phyloP scores from a whole-genome alignment of 306 rosid species.

The Sesbania bispinosa region DNA sequence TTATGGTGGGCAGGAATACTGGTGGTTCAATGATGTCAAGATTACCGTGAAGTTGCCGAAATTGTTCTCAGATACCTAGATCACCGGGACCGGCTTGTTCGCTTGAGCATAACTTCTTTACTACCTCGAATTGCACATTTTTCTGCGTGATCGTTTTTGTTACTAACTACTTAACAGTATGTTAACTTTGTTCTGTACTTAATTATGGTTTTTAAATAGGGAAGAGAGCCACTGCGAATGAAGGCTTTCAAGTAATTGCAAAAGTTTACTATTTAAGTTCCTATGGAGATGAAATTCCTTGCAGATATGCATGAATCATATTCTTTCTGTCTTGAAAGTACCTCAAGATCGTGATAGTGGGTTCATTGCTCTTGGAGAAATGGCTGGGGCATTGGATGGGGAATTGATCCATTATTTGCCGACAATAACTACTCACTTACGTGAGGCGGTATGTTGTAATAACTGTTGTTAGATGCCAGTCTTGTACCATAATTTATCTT shows the following conservation, averaged over 20 bases:
- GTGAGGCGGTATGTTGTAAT: constrained; percentile 77
- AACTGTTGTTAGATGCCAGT: constrained; percentile 12
- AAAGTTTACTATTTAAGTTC: constrained; percentile 17
- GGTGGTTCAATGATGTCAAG: constrained; percentile 99
- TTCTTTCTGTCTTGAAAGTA: constrained; percentile 81
- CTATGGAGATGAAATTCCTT: constrained; percentile 35
- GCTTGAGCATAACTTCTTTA: constrained; percentile 92
- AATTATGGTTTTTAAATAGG: constrained; percentile 18
- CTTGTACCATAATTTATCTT: constrained; percentile 12
- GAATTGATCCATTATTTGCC: constrained; percentile 88
- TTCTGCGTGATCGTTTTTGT: constrained; percentile 95
- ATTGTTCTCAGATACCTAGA: constrained; percentile 94
- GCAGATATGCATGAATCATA: constrained; percentile 99
- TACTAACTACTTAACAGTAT: constrained; percentile 83
- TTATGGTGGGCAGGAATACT: constrained; percentile 68
- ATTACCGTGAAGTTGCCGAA: constrained; percentile 94
- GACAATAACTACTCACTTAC: constrained; percentile 76
- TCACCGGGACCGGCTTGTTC: constrained; percentile 94
- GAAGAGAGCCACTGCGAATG: constrained; percentile 6
- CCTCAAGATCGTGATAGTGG: constrained; percentile 99
- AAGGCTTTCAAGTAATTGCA: not conserved
- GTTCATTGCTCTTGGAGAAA: constrained; percentile 98
- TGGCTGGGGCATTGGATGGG: constrained; percentile 98
- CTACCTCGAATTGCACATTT: constrained; percentile 96
- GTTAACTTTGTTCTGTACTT: constrained; percentile 29